These are phyloP conservation scores for Seiridium cupressi DNA, from an alignment of 2,329 filamentous ascomycete species.

Conservation along the genomic window DNA sequence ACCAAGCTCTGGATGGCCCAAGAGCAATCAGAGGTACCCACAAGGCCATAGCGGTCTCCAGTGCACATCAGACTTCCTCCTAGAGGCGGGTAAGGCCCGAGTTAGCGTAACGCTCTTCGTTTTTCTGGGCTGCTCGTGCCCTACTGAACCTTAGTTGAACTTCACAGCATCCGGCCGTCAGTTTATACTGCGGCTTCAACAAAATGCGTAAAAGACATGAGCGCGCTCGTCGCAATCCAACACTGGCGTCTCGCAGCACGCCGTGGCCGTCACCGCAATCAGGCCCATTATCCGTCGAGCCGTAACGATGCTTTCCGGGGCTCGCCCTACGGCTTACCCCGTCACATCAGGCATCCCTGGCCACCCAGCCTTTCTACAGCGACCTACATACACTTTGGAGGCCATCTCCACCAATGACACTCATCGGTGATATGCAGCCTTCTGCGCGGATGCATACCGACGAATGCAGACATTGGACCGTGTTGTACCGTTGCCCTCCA, in stretches of 20 bases:
- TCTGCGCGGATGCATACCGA: conserved; percentile 1
- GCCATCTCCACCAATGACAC: conserved; percentile 3
- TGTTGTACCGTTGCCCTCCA: background rate
- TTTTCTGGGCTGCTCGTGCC: background rate
- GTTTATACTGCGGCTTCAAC: too few species aligned
- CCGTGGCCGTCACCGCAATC: too few species aligned
- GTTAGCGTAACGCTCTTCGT: background rate
- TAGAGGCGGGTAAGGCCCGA: background rate
- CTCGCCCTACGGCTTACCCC: background rate
- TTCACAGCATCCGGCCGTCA: background rate
- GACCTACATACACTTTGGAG: background rate
- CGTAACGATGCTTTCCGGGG: too few species aligned
- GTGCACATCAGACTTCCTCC: too few species aligned
- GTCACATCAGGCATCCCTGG: background rate
- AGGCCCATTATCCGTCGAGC: too few species aligned
- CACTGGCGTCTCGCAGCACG: too few species aligned
- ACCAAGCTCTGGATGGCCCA: too few species aligned
- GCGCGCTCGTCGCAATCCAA: too few species aligned
- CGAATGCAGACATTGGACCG: background rate
- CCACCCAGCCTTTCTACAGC: background rate
- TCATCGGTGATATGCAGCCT: background rate
- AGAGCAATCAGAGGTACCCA: too few species aligned
- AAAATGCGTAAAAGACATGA: too few species aligned
- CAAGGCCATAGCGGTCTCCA: too few species aligned
- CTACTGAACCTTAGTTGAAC: conserved; percentile 1